phyloP scores from a whole-genome alignment of 306 rosid species.

The Carpinus fangiana region DNA sequence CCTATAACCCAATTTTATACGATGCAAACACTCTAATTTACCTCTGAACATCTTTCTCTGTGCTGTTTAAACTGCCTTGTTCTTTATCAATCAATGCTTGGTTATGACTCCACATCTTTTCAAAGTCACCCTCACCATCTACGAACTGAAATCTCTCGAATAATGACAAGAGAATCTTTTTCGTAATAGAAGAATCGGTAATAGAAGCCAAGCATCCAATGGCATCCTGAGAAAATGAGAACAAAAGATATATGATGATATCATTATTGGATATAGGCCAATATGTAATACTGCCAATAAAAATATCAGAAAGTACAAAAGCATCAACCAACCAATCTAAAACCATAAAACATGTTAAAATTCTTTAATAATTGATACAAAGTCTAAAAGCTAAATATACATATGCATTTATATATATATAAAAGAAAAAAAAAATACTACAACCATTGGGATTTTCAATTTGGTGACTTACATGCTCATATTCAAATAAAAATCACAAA shows the following conservation, averaged over 20 bases:
- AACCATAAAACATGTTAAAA: background rate
- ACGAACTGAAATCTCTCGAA: slow-evolving; percentile 52
- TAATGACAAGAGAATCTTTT: slow-evolving; percentile 53
- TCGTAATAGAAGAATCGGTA: slow-evolving; percentile 62
- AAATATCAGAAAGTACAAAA: slow-evolving; percentile 17
- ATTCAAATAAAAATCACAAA: background rate
- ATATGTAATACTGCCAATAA: background rate
- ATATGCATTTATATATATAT: background rate
- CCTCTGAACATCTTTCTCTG: slow-evolving; percentile 58
- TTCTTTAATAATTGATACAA: background rate
- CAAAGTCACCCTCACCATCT: slow-evolving; percentile 44
- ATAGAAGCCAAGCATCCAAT: slow-evolving; percentile 85
- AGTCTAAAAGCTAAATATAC: background rate
- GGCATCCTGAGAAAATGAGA: slow-evolving; percentile 59
- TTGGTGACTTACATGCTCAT: background rate
- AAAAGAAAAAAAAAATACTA: background rate
- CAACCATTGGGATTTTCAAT: background rate
- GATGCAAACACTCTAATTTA: slow-evolving; percentile 25
- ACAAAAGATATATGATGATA: background rate
- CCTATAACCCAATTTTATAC: background rate
- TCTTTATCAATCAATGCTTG: slow-evolving; percentile 29
- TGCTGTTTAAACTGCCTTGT: slow-evolving; percentile 35
- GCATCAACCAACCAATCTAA: slow-evolving; percentile 8
- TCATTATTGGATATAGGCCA: slow-evolving; percentile 13
- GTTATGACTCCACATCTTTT: slow-evolving; percentile 31